These are phyloP conservation scores for Acrocalymma vagum DNA, from an alignment of 2,329 filamentous ascomycete species.

Conservation along the genomic window DNA sequence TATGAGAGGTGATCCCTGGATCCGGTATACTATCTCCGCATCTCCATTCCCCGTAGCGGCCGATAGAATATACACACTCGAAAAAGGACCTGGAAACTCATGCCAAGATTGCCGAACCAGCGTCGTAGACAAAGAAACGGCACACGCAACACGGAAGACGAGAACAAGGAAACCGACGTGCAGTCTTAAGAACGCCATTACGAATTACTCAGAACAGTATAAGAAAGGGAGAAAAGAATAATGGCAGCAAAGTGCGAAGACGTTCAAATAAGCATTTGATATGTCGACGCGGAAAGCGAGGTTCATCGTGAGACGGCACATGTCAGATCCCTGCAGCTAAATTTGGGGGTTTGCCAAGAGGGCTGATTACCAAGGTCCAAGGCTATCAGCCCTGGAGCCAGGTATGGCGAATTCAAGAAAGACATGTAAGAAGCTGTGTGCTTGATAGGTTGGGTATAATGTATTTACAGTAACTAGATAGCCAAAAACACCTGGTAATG, in stretches of 20 bases:
- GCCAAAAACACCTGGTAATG: conserved; percentile 13
- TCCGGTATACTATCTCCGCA: too few species aligned
- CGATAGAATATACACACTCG: too few species aligned
- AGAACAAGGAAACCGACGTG: neutral
- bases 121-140: conserved; percentile 1
- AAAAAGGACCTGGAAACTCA: too few species aligned
- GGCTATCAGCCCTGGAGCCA: too few species aligned
- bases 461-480: too few species aligned
- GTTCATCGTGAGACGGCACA: conserved; percentile 17
- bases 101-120: conserved; percentile 36
- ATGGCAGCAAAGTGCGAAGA: conserved; percentile 8
- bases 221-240: too few species aligned
- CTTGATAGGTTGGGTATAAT: too few species aligned
- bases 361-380: conserved; percentile 13
- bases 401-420: too few species aligned
- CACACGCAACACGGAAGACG: neutral
- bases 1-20: too few species aligned
- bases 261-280: conserved; percentile 7
- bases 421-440: too few species aligned
- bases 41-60: too few species aligned
- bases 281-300: neutral
- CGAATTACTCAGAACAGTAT: neutral
- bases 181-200: conserved; percentile 3
- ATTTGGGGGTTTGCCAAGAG: conserved; percentile 7
- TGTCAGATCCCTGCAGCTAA: conserved; percentile 13